These are phyloP conservation scores for Phytophthora europaea DNA, from an alignment of 352 stramenopile genomes.

Conservation along the genomic window DNA sequence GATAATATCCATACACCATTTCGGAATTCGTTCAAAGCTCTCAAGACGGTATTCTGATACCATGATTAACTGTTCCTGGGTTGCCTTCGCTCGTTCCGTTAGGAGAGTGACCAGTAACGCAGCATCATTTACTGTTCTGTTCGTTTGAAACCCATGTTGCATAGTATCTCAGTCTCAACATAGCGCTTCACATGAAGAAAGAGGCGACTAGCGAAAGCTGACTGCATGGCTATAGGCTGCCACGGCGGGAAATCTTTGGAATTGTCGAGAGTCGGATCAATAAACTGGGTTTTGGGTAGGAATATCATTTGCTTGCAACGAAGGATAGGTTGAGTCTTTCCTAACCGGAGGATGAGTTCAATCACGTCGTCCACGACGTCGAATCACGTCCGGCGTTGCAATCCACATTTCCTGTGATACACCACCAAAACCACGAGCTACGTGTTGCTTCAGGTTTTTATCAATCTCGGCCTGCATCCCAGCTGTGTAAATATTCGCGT, in stretches of 20 bases:
- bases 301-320: no score
- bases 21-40: slow-evolving; percentile 13
- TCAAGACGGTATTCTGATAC: slow-evolving; percentile 11
- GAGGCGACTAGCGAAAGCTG: neutral
- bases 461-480: neutral
- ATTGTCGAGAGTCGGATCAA: no score
- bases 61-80: neutral
- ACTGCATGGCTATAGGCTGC: no score
- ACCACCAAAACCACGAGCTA: neutral
- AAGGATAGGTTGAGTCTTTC: neutral
- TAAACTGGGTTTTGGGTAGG: no score
- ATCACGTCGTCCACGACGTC: neutral
- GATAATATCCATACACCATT: slow-evolving; percentile 11
- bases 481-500: neutral
- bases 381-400: neutral
- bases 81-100: neutral
- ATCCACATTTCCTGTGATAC: slow-evolving; percentile 12
- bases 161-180: slow-evolving; percentile 4
- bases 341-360: neutral
- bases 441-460: slow-evolving; percentile 2
- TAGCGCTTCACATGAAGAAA: slow-evolving; percentile 6
- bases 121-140: slow-evolving; percentile 4
- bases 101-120: neutral
- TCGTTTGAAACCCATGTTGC: slow-evolving; percentile 10
- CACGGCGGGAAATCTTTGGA: no score